Evolutionary conservation across 352 stramenopile genomes (phyloP).

Genomic region (Peronospora belbahrii): DNA sequence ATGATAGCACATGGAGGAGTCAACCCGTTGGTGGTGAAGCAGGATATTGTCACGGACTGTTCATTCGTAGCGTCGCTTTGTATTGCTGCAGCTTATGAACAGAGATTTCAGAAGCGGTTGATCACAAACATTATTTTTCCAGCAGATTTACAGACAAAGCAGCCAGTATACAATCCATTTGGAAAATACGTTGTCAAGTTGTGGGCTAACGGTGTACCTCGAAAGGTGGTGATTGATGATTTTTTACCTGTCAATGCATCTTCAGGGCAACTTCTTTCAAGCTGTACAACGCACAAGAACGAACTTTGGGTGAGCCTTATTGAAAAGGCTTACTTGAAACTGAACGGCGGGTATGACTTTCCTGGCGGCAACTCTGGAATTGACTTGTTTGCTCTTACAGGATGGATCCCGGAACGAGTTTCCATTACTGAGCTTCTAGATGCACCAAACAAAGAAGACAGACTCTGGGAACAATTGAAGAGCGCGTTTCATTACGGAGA

Average conservation of each 20-base stretch:
- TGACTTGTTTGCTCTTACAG: constrained; percentile 96
- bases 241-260: constrained; percentile 82
- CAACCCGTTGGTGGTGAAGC: constrained; percentile 69
- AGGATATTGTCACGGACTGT: constrained; percentile 90
- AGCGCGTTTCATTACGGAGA: constrained; percentile 92
- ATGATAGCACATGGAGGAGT: constrained; percentile 59
- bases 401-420: constrained; percentile 96
- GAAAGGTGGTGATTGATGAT: constrained; percentile 94
- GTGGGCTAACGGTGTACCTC: constrained; percentile 91
- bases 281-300: constrained; percentile 71
- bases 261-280: constrained; percentile 71
- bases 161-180: constrained; percentile 81
- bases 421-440: constrained; percentile 64
- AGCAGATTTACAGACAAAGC: constrained; percentile 60
- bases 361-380: constrained; percentile 94
- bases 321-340: constrained; percentile 98
- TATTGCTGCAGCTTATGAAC: constrained; percentile 88
- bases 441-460: constrained; percentile 89
- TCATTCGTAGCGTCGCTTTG: constrained; percentile 91
- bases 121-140: constrained; percentile 96
- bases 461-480: constrained; percentile 92
- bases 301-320: constrained; percentile 93
- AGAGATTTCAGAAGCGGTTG: constrained; percentile 84
- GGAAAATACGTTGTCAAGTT: constrained; percentile 97
- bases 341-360: constrained; percentile 97